phyloP scores from a whole-genome alignment of 345 rosid genomes.

The Gynandropsis gynandra region DNA sequence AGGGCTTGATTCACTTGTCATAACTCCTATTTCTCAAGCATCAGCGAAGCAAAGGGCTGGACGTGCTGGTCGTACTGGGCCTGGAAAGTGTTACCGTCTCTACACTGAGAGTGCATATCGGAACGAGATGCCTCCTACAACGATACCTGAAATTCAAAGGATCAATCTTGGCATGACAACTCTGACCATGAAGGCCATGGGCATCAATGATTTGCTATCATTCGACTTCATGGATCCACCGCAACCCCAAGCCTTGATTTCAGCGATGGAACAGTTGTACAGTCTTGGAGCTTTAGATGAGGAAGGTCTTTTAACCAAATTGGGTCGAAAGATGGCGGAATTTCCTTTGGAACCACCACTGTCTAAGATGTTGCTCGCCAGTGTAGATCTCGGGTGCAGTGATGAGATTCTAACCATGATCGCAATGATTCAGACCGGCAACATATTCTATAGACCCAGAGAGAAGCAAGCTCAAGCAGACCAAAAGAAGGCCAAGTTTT shows the following conservation, averaged over 20 bases:
- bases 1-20: constrained; percentile 86
- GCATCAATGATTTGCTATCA: constrained; percentile 67
- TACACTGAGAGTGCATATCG: constrained; percentile 56
- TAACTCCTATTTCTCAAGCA: constrained; percentile 85
- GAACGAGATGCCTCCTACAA: constrained; percentile 73
- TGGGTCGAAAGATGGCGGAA: constrained; percentile 90
- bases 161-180: constrained; percentile 88
- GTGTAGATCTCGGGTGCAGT: constrained; percentile 72
- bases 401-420: constrained; percentile 74
- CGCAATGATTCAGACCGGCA: constrained; percentile 87
- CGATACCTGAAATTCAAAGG: constrained; percentile 90
- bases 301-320: constrained; percentile 75
- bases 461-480: constrained; percentile 92
- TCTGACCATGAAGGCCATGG: constrained; percentile 85
- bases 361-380: constrained; percentile 85
- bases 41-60: constrained; percentile 96
- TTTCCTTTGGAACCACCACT: constrained; percentile 92
- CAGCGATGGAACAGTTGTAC: constrained; percentile 74
- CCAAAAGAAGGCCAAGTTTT: constrained; percentile 74
- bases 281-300: constrained; percentile 81
- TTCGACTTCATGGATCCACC: constrained; percentile 98
- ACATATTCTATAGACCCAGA: constrained; percentile 83
- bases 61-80: constrained; percentile 92
- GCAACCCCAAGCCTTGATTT: constrained; percentile 68
- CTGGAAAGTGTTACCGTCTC: constrained; percentile 82